These are phyloP conservation scores for Pseudogymnoascus sp. DNA, from an alignment of 2,329 filamentous ascomycete species.

Conservation along the genomic window DNA sequence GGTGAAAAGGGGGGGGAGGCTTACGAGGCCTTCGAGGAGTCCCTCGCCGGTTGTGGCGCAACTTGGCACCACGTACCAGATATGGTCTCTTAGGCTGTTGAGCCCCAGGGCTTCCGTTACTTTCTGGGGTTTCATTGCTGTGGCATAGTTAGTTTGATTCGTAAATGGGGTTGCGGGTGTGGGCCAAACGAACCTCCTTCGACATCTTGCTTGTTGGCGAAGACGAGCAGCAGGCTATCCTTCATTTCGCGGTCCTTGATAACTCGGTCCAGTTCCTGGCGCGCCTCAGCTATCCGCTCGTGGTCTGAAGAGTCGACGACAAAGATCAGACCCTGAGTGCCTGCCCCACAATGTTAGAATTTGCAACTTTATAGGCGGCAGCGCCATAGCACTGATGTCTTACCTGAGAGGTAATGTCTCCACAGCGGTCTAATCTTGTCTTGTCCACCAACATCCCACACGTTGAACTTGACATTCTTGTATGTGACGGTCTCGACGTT, in stretches of 20 bases:
- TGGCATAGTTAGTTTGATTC: conserved; percentile 9
- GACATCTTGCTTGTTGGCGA: conserved; percentile 99
- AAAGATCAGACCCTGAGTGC: conserved; percentile 96
- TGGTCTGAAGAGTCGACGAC: conserved; percentile 95
- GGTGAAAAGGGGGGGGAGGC: conserved; percentile 20
- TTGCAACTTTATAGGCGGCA: conserved; percentile 1
- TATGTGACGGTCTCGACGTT: conserved; percentile 99
- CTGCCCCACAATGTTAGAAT: conserved; percentile 35
- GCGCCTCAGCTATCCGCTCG: conserved; percentile 84
- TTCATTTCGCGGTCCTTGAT: conserved; percentile 98
- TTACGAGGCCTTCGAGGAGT: conserved; percentile 68
- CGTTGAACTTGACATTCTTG: conserved; percentile 99
- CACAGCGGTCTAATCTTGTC: conserved; percentile 97
- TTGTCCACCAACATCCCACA: conserved; percentile 98
- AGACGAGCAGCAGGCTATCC: conserved; percentile 87
- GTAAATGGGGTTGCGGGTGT: background rate
- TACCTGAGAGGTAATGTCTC: conserved; percentile 92
- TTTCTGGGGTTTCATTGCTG: conserved; percentile 73
- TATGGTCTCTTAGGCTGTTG: conserved; percentile 70
- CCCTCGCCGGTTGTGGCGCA: conserved; percentile 77
- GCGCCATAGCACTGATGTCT: conserved; percentile 30
- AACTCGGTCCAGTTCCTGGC: conserved; percentile 90
- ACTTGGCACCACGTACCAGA: conserved; percentile 79
- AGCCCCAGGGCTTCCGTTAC: conserved; percentile 72
- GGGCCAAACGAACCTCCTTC: conserved; percentile 54